A percentile compares a stretch with the other conserved stretches of the same genome.
Conservation (phyloP, 768 basidiomycete species). For the Tephrocybe sp. region DNA sequence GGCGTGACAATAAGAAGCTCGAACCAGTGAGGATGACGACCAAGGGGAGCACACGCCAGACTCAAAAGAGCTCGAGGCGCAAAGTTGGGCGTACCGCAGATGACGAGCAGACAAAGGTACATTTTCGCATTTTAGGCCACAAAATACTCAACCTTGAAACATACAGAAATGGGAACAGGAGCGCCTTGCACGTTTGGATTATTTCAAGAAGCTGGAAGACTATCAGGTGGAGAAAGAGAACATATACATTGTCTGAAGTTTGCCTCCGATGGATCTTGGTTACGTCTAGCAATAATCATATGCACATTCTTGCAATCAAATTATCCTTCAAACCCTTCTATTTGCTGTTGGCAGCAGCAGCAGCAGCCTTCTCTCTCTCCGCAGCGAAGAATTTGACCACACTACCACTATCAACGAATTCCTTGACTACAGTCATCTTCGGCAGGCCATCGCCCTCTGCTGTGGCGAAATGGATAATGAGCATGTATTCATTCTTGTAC, state of each 20-base stretch:
- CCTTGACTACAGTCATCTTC: constrained; percentile 29
- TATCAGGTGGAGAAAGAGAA: constrained; percentile 59
- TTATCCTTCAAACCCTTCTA: background rate
- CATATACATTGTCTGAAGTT: constrained; percentile 56
- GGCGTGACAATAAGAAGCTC: no score
- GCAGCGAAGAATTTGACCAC: constrained; percentile 27
- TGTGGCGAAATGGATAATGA: constrained; percentile 25
- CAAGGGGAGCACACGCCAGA: no score
- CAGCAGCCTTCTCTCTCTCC: constrained; percentile 24
- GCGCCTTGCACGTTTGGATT: constrained; percentile 51
- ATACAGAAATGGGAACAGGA: constrained; percentile 42
- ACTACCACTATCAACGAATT: constrained; percentile 30
- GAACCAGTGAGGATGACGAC: no score
- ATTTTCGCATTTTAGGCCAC: constrained; percentile 13
- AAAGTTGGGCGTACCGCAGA: background rate
- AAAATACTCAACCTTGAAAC: no score
- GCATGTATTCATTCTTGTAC: constrained; percentile 24
- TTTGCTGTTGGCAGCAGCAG: background rate
- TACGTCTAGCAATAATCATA: no score
- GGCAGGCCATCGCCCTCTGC: constrained; percentile 18
- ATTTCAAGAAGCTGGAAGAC: constrained; percentile 50
- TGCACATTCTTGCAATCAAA: background rate
- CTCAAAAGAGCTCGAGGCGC: no score
- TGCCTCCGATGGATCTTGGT: no score
- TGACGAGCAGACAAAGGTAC: constrained; percentile 5